Percentiles rank a stretch among this genome's conserved stretches.
Evolutionary conservation across 2,329 filamentous ascomycete species (phyloP).

Genomic region (Ophiostoma montium): DNA sequence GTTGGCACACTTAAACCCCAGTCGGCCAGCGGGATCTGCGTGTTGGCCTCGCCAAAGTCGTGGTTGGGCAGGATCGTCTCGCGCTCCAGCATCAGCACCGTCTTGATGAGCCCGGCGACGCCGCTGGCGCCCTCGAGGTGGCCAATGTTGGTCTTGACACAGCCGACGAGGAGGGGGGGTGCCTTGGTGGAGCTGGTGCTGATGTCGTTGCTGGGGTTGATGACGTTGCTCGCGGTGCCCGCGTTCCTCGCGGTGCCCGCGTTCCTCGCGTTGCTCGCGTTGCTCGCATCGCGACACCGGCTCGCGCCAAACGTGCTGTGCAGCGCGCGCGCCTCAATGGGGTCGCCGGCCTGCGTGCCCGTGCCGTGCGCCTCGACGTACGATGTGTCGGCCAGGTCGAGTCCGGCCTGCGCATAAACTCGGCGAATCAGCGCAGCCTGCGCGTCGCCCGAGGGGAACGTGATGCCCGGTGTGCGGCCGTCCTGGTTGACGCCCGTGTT

Average conservation of each 20-base stretch:
- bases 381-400: slow-evolving; percentile 9
- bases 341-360: slow-evolving; percentile 18
- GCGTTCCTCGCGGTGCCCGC: too few species aligned
- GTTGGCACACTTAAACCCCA: slow-evolving; percentile 24
- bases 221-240: too few species aligned
- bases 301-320: slow-evolving; percentile 18
- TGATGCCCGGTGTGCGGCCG: slow-evolving; percentile 13
- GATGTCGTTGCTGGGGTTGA: too few species aligned
- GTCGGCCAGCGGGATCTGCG: slow-evolving; percentile 28
- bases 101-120: slow-evolving; percentile 29
- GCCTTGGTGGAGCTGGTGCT: not conserved
- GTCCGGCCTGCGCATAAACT: slow-evolving; percentile 11
- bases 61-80: slow-evolving; percentile 22
- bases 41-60: slow-evolving; percentile 31
- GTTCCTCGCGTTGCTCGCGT: too few species aligned
- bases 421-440: slow-evolving; percentile 13
- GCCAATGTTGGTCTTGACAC: slow-evolving; percentile 28
- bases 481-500: slow-evolving; percentile 14
- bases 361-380: slow-evolving; percentile 31
- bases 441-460: slow-evolving; percentile 16
- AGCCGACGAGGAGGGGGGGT: slow-evolving; percentile 14
- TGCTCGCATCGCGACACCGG: not conserved
- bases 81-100: slow-evolving; percentile 25
- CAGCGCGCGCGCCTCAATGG: slow-evolving; percentile 24
- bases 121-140: slow-evolving; percentile 34